Base-by-base conservation (phyloP, 2,329 filamentous ascomycete species). In the Curvularia sp. region DNA sequence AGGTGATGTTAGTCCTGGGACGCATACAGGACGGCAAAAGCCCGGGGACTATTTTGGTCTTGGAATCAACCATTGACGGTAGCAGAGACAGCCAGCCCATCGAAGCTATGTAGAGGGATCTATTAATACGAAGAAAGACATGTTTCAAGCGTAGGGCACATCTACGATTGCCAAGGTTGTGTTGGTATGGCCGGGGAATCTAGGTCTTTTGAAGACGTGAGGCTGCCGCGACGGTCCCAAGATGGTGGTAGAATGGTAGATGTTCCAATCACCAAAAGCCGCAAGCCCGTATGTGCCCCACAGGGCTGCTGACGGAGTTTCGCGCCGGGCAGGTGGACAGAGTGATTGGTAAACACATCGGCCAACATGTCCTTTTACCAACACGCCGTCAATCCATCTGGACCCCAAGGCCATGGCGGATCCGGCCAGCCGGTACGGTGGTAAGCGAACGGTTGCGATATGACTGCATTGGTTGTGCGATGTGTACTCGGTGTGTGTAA, bases 21-120 rank as follows among this genome's bases (percentile, higher is more conserved):
- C 30, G 9, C 30, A 59, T 50, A 57, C 51, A 30, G 53, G 51
- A 31, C 53, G 35, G 22, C 57, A 61, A 31, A 8, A 6, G 2
- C 9, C 30, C 26, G 55, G 55, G 6, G 68, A 71, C 49, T 70
- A 71, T 30, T 71, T 71, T 49, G 68, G 64, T 24, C 57, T 68
- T 26, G 68, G 67, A 9, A 46, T 64, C 49, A 49, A 49, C 24
- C 51, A 48, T 13, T 30, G 48, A 38, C 38, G 42, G 39, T 35
- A 60, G 50, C 61, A 50, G 35, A 20, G 52, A 26, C 41, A 24
- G 33, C 22, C 8, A 8, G 24, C 35, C 15, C 15, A 2, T 22
- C 30, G 28, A 33, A 28, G 30, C 15, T 41, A 26, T 22, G 26
- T 47, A 42, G 49, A 48, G 31, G n/a, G 6, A 12, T 41, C 8